These are phyloP conservation scores for Durotheca rogersii DNA, from an alignment of 495 filamentous ascomycete species.

Conservation along the genomic window DNA sequence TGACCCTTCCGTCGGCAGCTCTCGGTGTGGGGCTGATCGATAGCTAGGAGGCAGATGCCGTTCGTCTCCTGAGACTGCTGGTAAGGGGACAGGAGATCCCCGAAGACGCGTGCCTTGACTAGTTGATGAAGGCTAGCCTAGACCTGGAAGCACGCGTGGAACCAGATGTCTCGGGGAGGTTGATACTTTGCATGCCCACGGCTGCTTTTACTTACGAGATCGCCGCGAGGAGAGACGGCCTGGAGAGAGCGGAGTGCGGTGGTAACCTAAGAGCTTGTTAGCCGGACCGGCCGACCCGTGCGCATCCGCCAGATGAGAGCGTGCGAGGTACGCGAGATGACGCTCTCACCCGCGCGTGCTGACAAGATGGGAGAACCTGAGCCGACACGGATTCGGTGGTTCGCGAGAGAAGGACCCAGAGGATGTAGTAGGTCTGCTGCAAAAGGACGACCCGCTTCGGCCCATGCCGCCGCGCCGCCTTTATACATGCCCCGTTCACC, in stretches of 20 bases:
- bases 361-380: background rate
- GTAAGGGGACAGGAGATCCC: background rate
- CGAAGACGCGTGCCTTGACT: conserved; percentile 1
- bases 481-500: background rate
- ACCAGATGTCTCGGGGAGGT: conserved; percentile 7
- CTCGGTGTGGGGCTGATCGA: background rate
- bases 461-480: no score
- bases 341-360: no score
- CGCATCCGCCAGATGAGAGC: no score
- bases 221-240: background rate
- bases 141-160: background rate
- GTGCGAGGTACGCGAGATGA: no score
- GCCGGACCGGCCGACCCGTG: background rate
- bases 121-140: background rate
- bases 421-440: background rate
- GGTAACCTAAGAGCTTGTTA: conserved; percentile 8
- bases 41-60: background rate
- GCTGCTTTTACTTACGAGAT: conserved; percentile 1
- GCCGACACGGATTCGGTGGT: background rate
- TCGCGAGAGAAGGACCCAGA: background rate
- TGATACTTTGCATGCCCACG: conserved; percentile 16
- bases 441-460: no score
- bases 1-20: background rate
- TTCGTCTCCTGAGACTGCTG: background rate
- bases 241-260: background rate